Percentiles rank a stretch among this genome's conserved stretches.
phyloP scores from a whole-genome alignment of 1,284 basidiomycete species.

The Sanguinoderma infundibulare region DNA sequence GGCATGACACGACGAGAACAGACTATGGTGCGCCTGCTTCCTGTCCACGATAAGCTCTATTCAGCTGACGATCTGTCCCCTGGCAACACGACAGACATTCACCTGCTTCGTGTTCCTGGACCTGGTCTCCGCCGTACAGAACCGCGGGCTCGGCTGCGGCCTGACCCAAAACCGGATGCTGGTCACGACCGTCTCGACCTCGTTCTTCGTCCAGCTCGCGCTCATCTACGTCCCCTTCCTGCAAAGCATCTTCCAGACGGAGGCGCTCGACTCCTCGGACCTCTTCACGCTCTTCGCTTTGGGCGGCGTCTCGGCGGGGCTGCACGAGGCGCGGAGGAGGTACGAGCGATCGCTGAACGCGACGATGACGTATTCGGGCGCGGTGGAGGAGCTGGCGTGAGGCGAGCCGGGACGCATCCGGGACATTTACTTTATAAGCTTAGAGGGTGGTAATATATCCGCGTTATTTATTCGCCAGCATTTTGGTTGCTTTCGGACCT shows the following conservation, averaged over 20 bases:
- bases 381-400: slow-evolving; percentile 50
- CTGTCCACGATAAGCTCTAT: too few species aligned
- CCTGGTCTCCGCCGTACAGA: slow-evolving; percentile 93
- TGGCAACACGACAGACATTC: slow-evolving; percentile 85
- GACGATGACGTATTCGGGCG: slow-evolving; percentile 38
- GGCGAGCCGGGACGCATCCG: not conserved
- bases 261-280: slow-evolving; percentile 73
- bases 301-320: slow-evolving; percentile 66
- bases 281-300: slow-evolving; percentile 75
- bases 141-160: slow-evolving; percentile 85
- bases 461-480: slow-evolving; percentile 1
- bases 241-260: slow-evolving; percentile 94
- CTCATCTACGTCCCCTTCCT: slow-evolving; percentile 91
- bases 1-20: slow-evolving; percentile 83
- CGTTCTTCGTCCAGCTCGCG: slow-evolving; percentile 82
- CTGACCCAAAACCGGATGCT: slow-evolving; percentile 89
- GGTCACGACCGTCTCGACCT: slow-evolving; percentile 83
- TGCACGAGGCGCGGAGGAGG: slow-evolving; percentile 83
- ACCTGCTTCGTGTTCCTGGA: slow-evolving; percentile 97
- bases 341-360: slow-evolving; percentile 68
- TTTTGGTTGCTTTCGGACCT: too few species aligned
- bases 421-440: slow-evolving; percentile 8
- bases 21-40: slow-evolving; percentile 72
- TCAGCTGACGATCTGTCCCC: not conserved
- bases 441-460: slow-evolving; percentile 17